Base-by-base conservation (phyloP, 441 rosid species). In the Erysimum pusillum region DNA sequence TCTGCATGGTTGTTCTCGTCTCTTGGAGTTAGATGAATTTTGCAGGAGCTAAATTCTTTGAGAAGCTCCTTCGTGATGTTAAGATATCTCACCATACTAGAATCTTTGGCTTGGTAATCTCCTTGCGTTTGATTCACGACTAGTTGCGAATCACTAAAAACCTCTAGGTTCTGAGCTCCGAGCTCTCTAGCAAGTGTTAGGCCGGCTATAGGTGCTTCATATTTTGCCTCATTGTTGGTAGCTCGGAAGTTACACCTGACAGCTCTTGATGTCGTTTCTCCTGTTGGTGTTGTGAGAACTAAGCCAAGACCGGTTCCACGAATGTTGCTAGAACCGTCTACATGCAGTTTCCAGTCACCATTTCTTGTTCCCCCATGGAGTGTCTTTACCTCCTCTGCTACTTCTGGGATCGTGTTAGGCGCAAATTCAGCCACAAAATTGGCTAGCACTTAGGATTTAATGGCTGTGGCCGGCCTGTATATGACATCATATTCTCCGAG, bases 381-480 rank as follows among this genome's bases (percentile, higher is more conserved):
- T 0, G 7, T 17, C 0, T 59, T 59, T 0, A 31, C 63, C 4
- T 59, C 44, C 6, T 59, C 44, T 2, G 0, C 0, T 0, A 13
- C 9, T 2, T 9, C 6, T 0, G 1, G 2, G 2, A 9, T 5
- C 0, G 17, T 0, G 28, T 1, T 9, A 0, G 14, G 63, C 0
- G 25, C 5, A 2, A 58, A 58, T 7, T 58, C 42, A 0, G 7
- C 22, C 7, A 58, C 14, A 2, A 59, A 59, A 9, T 35, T n/a
- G 0, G 44, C 44, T 0, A 59, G 2, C 1, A 59, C 63, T 10
- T 59, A n/a, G 0, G 63, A 35, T 0, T 59, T 59, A 0, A 59
- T 59, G 12, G 63, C 8, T 0, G 45, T 59, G 2, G 44, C 36
- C 0, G 28, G 63, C 2, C 20, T 17, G 4, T 59, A 59, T 4